A percentile compares a stretch with the other conserved stretches of the same genome.
Evolutionary conservation across 2,329 filamentous ascomycete genomes (phyloP).

Genomic region (Alternaria panax): DNA sequence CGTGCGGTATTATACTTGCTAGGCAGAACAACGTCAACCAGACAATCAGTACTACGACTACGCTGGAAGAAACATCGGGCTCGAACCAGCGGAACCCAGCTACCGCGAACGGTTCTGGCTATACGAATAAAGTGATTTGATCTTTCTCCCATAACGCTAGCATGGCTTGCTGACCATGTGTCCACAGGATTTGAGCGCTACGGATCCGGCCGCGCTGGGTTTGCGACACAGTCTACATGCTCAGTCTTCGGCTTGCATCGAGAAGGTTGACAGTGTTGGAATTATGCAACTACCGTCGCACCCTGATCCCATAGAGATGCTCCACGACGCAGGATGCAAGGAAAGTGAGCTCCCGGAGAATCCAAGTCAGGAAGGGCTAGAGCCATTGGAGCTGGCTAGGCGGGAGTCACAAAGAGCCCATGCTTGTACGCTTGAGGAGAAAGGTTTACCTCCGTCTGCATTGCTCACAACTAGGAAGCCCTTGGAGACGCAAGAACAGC

Average conservation of each 20-base stretch:
- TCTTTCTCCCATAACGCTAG: conserved; percentile 6
- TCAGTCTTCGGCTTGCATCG: conserved; percentile 1
- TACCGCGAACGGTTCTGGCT: conserved; percentile 5
- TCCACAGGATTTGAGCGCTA: conserved; percentile 6
- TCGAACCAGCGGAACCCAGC: conserved; percentile 6
- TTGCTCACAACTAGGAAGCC: conserved; percentile 4
- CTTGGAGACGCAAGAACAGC: conserved; percentile 5
- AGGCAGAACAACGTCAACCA: conserved; percentile 2
- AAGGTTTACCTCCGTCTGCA: neutral
- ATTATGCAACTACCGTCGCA: conserved; percentile 2
- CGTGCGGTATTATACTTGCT: conserved; percentile 2
- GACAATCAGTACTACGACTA: conserved; percentile 8
- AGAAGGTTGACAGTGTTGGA: conserved; percentile 6
- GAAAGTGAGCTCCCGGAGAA: conserved; percentile 4
- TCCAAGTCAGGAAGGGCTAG: conserved; percentile 3
- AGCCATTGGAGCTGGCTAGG: conserved; percentile 4
- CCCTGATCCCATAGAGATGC: neutral
- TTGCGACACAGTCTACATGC: conserved; percentile 6
- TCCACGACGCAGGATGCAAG: conserved; percentile 5
- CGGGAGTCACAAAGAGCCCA: conserved; percentile 2
- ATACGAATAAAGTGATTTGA: conserved; percentile 11
- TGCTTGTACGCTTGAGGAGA: conserved; percentile 4
- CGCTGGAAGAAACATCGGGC: conserved; percentile 6
- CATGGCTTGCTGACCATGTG: conserved; percentile 9
- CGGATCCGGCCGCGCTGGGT: conserved; percentile 2